These are phyloP conservation scores for Entomophthora muscae DNA, from an alignment of 371 early-diverging fungal species.

Conservation along the genomic window DNA sequence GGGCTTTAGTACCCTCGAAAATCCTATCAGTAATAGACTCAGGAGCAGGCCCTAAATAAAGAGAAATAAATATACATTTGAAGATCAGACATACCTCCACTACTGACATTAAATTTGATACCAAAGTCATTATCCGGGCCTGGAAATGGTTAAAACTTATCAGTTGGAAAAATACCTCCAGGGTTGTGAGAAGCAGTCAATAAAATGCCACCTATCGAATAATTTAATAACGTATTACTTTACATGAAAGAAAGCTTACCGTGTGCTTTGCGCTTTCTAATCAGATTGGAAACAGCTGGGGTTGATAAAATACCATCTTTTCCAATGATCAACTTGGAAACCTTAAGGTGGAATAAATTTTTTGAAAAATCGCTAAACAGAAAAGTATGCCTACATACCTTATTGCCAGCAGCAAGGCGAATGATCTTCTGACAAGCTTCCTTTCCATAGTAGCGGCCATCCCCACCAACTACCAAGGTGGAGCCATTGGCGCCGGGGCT, in stretches of 20 bases:
- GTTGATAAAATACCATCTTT: conserved; percentile 89
- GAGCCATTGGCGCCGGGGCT: conserved; percentile 44
- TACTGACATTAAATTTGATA: conserved; percentile 90
- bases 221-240: background rate
- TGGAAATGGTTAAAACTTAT: conserved; percentile 7
- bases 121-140: conserved; percentile 94
- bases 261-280: conserved; percentile 71
- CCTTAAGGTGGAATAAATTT: conserved; percentile 20
- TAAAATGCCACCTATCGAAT: conserved; percentile 60
- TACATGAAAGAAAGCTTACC: conserved; percentile 18
- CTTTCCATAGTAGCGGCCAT: conserved; percentile 78
- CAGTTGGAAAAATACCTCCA: conserved; percentile 32
- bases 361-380: background rate
- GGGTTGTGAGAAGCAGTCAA: conserved; percentile 97
- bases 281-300: conserved; percentile 89
- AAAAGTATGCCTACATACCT: conserved; percentile 25
- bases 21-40: conserved; percentile 84
- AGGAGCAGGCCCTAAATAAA: conserved; percentile 61
- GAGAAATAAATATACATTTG: conserved; percentile 4
- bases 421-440: conserved; percentile 83
- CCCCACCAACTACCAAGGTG: conserved; percentile 89
- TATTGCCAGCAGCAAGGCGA: conserved; percentile 67
- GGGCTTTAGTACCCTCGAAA: conserved; percentile 50
- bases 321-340: conserved; percentile 75
- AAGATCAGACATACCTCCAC: conserved; percentile 43